Percentiles rank a stretch among this genome's conserved stretches.
phyloP scores from a whole-genome alignment of 306 rosid species.

The Pterocarpus macrocarpus region DNA sequence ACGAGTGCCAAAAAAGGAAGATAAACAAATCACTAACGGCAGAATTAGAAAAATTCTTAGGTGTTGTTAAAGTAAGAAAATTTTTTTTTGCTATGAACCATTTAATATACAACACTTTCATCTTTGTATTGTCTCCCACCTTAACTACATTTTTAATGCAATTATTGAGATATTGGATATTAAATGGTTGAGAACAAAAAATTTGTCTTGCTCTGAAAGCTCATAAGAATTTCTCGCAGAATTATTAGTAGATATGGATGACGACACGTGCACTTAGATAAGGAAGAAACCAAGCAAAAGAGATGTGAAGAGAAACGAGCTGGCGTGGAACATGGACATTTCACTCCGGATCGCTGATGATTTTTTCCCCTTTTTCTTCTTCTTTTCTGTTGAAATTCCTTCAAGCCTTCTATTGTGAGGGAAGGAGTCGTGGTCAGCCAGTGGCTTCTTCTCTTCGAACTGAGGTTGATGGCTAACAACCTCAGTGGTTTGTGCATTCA shows the following conservation, averaged over 20 bases:
- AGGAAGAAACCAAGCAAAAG: slow-evolving; percentile 24
- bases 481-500: neutral
- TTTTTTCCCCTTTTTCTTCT: slow-evolving; percentile 23
- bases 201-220: too few relatives aligned
- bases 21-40: neutral
- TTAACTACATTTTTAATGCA: too few relatives aligned
- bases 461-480: neutral
- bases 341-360: slow-evolving; percentile 2
- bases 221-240: neutral
- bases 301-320: slow-evolving; percentile 1
- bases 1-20: neutral
- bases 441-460: neutral
- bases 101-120: too few relatives aligned
- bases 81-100: too few relatives aligned
- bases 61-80: too few relatives aligned
- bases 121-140: too few relatives aligned
- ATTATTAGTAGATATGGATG: neutral
- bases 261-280: neutral
- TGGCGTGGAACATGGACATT: slow-evolving; percentile 18
- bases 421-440: neutral
- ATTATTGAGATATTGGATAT: too few relatives aligned
- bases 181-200: too few relatives aligned
- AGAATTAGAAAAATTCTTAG: too few relatives aligned
- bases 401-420: slow-evolving; percentile 3
- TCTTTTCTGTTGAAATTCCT: neutral